phyloP scores from a whole-genome alignment of 768 basidiomycete genomes.

The Lepiota venenata region DNA sequence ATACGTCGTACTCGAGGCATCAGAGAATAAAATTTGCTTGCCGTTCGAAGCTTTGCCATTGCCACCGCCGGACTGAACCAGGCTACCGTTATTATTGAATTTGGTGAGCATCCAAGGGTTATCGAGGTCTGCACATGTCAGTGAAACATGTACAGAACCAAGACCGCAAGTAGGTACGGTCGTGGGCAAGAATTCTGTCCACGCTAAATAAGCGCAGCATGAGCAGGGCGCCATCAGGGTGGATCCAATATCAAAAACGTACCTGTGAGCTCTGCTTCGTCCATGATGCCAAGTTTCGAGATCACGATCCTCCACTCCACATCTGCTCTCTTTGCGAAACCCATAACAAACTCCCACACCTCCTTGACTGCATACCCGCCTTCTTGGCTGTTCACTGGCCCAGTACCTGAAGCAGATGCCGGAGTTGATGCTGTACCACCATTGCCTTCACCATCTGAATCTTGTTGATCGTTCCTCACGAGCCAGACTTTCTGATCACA shows the following conservation, averaged over 20 bases:
- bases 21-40: slow-evolving; percentile 23
- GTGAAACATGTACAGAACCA: slow-evolving; percentile 54
- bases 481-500: slow-evolving; percentile 69
- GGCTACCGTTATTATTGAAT: slow-evolving; percentile 15
- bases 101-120: slow-evolving; percentile 58
- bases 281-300: slow-evolving; percentile 63
- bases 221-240: slow-evolving; percentile 3
- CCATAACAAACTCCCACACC: slow-evolving; percentile 68
- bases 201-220: slow-evolving; percentile 42
- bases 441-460: slow-evolving; percentile 27
- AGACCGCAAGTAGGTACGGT: slow-evolving; percentile 35
- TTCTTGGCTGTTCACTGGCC: slow-evolving; percentile 16
- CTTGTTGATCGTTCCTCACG: slow-evolving; percentile 35
- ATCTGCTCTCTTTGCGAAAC: slow-evolving; percentile 60
- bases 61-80: slow-evolving; percentile 15
- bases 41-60: slow-evolving; percentile 19
- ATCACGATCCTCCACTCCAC: slow-evolving; percentile 82
- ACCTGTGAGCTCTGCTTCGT: slow-evolving; percentile 63
- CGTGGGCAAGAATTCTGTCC: slow-evolving; percentile 51
- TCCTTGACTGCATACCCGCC: slow-evolving; percentile 51
- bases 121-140: slow-evolving; percentile 58
- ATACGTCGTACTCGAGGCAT: slow-evolving; percentile 12
- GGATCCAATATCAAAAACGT: slow-evolving; percentile 21
- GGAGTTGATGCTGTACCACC: slow-evolving; percentile 10
- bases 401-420: neutral